Conservation (phyloP, 2,329 filamentous ascomycete genomes). For the Lasiodiplodia theobromae region DNA sequence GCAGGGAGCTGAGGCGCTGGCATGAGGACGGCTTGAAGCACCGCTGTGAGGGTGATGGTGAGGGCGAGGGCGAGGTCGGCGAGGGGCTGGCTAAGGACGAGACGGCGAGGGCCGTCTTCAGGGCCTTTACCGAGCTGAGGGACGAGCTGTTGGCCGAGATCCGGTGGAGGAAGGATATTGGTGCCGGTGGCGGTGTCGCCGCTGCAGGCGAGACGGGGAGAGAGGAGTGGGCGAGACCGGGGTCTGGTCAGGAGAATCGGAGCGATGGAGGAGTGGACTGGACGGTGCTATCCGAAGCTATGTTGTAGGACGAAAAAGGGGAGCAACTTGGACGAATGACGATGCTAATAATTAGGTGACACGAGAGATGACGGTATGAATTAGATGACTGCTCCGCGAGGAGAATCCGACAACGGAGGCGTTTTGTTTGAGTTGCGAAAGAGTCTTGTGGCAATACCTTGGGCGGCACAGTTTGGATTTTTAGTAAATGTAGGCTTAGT, state of each 20-base stretch:
- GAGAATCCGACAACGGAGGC: not conserved
- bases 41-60: not conserved
- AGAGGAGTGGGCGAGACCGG: not conserved
- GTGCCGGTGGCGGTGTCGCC: not conserved
- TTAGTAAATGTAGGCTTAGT: not conserved
- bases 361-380: not conserved
- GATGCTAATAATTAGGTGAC: not conserved
- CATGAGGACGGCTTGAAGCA: slow-evolving; percentile 22
- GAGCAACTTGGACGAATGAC: not conserved
- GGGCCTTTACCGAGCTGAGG: slow-evolving; percentile 25
- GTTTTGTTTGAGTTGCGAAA: not conserved
- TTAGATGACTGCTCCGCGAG: not conserved
- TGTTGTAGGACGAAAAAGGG: not conserved
- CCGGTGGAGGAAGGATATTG: slow-evolving; percentile 8
- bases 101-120: slow-evolving; percentile 24
- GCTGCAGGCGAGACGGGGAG: not conserved
- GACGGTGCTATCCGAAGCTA: slow-evolving; percentile 7
- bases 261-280: not conserved
- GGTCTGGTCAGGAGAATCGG: not conserved
- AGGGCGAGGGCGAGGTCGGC: not conserved
- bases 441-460: slow-evolving; percentile 11
- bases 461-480: slow-evolving; percentile 10
- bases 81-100: slow-evolving; percentile 15
- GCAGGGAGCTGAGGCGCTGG: slow-evolving; percentile 25
- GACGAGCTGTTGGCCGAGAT: slow-evolving; percentile 25